These are phyloP conservation scores for Eutrema salsugineum DNA, from an alignment of 441 rosid genomes.

Conservation along the genomic window DNA sequence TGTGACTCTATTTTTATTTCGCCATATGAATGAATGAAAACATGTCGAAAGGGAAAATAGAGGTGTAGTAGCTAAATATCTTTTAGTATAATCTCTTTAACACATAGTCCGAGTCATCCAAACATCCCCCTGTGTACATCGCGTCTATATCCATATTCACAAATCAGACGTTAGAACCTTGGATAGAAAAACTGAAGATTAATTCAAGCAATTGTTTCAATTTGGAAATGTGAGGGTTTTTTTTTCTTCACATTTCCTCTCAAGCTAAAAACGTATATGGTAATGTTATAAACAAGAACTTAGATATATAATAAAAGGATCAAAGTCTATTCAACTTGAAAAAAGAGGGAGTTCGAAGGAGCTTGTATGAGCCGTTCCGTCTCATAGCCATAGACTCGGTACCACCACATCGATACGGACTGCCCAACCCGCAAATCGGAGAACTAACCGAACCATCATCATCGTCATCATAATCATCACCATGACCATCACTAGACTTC, in stretches of 20 bases:
- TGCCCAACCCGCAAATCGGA: slow-evolving; percentile 28
- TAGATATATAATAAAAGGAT: background rate
- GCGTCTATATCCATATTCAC: background rate
- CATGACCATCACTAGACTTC: slow-evolving; percentile 18
- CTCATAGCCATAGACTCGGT: background rate
- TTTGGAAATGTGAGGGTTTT: background rate
- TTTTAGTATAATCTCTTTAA: background rate
- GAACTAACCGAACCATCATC: background rate
- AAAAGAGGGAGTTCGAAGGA: slow-evolving; percentile 35
- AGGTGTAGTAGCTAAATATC: no score
- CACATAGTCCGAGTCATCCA: background rate
- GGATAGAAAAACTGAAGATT: background rate
- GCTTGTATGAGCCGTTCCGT: slow-evolving; percentile 35
- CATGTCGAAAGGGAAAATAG: no score
- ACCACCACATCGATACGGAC: slow-evolving; percentile 27
- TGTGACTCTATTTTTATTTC: no score
- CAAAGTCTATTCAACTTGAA: slow-evolving; percentile 37
- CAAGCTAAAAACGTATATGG: background rate
- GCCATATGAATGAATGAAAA: no score
- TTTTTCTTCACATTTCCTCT: background rate
- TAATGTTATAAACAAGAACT: slow-evolving; percentile 17
- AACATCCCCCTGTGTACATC: background rate
- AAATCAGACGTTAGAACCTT: background rate
- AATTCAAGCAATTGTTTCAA: slow-evolving; percentile 2
- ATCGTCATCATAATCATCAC: slow-evolving; percentile 15